These are phyloP conservation scores for Penstemon barbatus DNA, from an alignment of 257 asterid species.

Conservation along the genomic window DNA sequence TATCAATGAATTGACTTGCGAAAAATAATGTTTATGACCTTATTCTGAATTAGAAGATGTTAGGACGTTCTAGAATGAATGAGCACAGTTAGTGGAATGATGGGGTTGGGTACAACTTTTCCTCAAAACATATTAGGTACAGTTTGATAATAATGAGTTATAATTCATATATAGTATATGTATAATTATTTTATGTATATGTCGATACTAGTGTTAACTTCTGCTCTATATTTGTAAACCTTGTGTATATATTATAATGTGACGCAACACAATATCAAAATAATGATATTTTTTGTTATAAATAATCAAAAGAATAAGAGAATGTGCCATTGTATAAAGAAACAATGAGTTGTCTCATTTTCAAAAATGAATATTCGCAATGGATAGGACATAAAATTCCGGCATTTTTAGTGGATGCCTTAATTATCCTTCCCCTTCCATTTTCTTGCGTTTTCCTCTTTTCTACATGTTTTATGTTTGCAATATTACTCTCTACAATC, in stretches of 20 bases:
- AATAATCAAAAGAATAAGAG: background rate
- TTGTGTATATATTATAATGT: background rate
- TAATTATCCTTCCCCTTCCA: background rate
- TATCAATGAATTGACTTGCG: background rate
- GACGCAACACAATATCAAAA: background rate
- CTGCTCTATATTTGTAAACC: background rate
- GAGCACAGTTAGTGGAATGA: background rate
- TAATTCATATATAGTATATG: too few species aligned
- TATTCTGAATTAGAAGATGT: too few species aligned
- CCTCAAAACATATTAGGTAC: too few species aligned
- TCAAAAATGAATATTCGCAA: constrained; percentile 34
- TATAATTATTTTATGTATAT: too few species aligned
- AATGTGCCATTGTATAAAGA: constrained; percentile 25
- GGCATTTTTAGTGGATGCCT: constrained; percentile 16
- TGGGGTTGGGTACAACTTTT: too few species aligned
- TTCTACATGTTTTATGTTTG: background rate
- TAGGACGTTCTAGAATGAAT: background rate
- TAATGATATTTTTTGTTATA: background rate
- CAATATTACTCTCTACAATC: background rate
- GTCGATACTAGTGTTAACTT: too few species aligned
- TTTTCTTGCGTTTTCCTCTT: background rate
- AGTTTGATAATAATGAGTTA: too few species aligned
- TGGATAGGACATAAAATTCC: constrained; percentile 18
- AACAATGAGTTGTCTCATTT: background rate
- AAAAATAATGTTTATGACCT: background rate